These are phyloP conservation scores for Pseudogymnoascus destructans DNA, from an alignment of 2,329 filamentous ascomycete genomes.

Conservation along the genomic window DNA sequence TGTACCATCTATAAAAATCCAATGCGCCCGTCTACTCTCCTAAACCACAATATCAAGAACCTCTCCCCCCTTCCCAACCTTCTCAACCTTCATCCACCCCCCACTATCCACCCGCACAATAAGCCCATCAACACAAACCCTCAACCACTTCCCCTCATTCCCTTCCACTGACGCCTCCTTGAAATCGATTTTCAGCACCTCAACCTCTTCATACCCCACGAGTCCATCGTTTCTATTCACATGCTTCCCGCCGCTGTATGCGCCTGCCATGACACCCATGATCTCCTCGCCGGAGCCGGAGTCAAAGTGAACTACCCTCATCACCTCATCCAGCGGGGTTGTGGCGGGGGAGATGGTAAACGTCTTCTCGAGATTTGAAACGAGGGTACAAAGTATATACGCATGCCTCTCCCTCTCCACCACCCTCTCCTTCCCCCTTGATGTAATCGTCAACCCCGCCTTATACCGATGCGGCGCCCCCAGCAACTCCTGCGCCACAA, in stretches of 20 bases:
- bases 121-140: slow-evolving; percentile 84
- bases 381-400: slow-evolving; percentile 64
- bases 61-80: slow-evolving; percentile 28
- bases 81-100: slow-evolving; percentile 57
- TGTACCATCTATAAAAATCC: slow-evolving; percentile 8
- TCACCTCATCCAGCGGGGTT: slow-evolving; percentile 52
- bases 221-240: slow-evolving; percentile 41
- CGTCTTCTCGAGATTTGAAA: slow-evolving; percentile 67
- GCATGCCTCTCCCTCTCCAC: slow-evolving; percentile 40
- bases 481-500: slow-evolving; percentile 71
- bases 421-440: slow-evolving; percentile 23
- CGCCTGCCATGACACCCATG: slow-evolving; percentile 63
- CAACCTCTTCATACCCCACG: slow-evolving; percentile 61
- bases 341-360: slow-evolving; percentile 72
- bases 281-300: slow-evolving; percentile 49
- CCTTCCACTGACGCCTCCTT: slow-evolving; percentile 43
- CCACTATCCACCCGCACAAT: slow-evolving; percentile 61
- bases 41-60: slow-evolving; percentile 19
- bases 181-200: slow-evolving; percentile 53
- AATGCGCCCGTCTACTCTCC: slow-evolving; percentile 7
- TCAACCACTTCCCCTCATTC: slow-evolving; percentile 56
- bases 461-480: slow-evolving; percentile 46
- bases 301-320: slow-evolving; percentile 66
- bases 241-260: slow-evolving; percentile 45
- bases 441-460: slow-evolving; percentile 25